Base-by-base conservation (phyloP, 768 basidiomycete species). In the Kwoniella sp. region DNA sequence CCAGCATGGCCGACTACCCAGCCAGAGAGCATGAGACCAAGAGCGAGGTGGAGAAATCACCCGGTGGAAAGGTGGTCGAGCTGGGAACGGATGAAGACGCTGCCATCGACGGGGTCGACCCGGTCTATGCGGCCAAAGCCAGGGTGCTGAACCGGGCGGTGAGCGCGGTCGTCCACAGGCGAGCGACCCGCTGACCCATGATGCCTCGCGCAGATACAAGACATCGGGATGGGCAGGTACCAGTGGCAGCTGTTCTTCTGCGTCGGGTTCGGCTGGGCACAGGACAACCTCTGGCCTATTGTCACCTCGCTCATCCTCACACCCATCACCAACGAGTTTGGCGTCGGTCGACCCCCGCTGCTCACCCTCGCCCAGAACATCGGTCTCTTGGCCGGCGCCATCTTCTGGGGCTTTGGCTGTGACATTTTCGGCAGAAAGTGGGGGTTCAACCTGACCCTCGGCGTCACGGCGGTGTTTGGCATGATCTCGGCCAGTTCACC, bases 281-380 rank as follows among this genome's bases (percentile, higher is more conserved):
- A 57, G 36, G 65, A 67, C 33, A 67, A 67, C 38, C 41, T 57
- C 46, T 45, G 37, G 33, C 60, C 84, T 80, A 77, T 84, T 32
- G 82, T 83, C 25, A 83, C 83, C 1, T 80, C 83, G 2, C 78
- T 87, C 0, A 85, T 86, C 40, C 75, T 86, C 6, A 75, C 78
- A 0, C 81, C 84, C 1, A 82, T 84, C 11, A 75, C 83, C 22
- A 79, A 80, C 50, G 86, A 88, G 65, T 87, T 87, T 70, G 65
- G 75, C 0, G 44, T 50, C 0, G 82, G 82, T 51, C 65, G 80
- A 36, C 81, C 82, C 0, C 83, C 83, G 0, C 82, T 80, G 63
- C 76, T 87, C 29, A 82, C 82, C 40, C 79, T 89, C 5, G 84
- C 82, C 1, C 84, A 84, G 66, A 85, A 85, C 54, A 75, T 86